phyloP scores from a whole-genome alignment of 2,329 filamentous ascomycete genomes.

The Scolecobasidium constrictum region DNA sequence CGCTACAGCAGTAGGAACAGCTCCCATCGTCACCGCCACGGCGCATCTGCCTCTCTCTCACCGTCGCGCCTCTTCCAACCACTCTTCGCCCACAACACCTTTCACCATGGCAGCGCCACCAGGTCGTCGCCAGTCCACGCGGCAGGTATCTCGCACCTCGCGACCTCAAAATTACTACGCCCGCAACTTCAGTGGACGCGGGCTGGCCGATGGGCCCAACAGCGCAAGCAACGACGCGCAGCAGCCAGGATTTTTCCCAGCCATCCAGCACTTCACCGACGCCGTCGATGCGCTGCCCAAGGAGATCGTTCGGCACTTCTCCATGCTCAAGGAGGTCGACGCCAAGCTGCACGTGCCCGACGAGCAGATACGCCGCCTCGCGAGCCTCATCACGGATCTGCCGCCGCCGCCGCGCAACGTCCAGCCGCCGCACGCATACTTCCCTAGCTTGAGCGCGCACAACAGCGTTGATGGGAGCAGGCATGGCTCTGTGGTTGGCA shows the following conservation, averaged over 20 bases:
- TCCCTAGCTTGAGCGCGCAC: slow-evolving; percentile 21
- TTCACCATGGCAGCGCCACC: neutral
- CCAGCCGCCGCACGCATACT: slow-evolving; percentile 10
- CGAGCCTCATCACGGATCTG: slow-evolving; percentile 47
- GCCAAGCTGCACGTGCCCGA: slow-evolving; percentile 89
- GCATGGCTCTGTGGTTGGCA: slow-evolving; percentile 20
- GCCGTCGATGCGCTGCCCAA: slow-evolving; percentile 85
- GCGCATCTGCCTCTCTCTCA: too few relatives aligned
- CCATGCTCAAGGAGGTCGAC: slow-evolving; percentile 92
- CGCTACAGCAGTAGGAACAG: too few relatives aligned
- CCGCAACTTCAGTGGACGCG: slow-evolving; percentile 31
- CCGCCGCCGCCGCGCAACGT: slow-evolving; percentile 30
- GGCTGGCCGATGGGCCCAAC: slow-evolving; percentile 26
- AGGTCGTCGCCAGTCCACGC: slow-evolving; percentile 28
- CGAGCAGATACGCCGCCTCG: slow-evolving; percentile 65
- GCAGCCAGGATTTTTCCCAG: slow-evolving; percentile 49
- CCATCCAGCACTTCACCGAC: slow-evolving; percentile 71
- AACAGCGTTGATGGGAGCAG: slow-evolving; percentile 29
- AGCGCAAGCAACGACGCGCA: slow-evolving; percentile 16
- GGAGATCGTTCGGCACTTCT: slow-evolving; percentile 92
- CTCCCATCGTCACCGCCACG: too few relatives aligned
- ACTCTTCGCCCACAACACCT: too few relatives aligned
- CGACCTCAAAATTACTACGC: slow-evolving; percentile 42
- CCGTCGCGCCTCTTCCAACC: too few relatives aligned
- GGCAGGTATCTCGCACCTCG: slow-evolving; percentile 34